Conservation (phyloP, 2,329 filamentous ascomycete genomes). For the Colletotrichum sp. region DNA sequence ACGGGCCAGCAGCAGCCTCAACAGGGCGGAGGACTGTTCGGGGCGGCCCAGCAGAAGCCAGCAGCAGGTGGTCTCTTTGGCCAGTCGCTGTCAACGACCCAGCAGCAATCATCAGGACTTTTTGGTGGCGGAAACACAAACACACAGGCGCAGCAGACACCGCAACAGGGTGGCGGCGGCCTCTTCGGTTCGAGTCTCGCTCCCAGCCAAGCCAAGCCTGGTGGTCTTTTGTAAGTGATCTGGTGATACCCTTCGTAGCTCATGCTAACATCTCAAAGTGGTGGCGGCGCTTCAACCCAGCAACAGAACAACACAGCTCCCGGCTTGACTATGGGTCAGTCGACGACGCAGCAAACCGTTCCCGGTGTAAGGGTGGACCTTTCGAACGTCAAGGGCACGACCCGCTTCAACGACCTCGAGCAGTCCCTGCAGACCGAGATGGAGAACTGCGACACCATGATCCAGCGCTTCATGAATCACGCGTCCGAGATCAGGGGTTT, state of each 20-base stretch:
- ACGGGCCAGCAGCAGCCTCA: constrained; percentile 26
- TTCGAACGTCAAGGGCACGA: constrained; percentile 81
- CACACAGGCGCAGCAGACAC: constrained; percentile 22
- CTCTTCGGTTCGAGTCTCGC: constrained; percentile 40
- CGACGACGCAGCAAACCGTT: constrained; percentile 59
- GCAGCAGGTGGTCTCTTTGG: constrained; percentile 29
- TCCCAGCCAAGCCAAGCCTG: constrained; percentile 16
- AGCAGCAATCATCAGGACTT: constrained; percentile 27
- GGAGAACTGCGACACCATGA: constrained; percentile 77
- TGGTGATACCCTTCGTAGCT: background rate
- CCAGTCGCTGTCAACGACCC: background rate
- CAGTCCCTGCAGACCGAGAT: constrained; percentile 83
- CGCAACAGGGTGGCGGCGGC: constrained; percentile 23
- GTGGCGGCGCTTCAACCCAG: constrained; percentile 14
- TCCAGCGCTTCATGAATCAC: constrained; percentile 79
- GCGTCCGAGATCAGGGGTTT: constrained; percentile 78
- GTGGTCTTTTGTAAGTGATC: constrained; percentile 34
- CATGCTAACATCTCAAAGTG: background rate
- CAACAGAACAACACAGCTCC: constrained; percentile 26
- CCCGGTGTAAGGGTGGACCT: constrained; percentile 81
- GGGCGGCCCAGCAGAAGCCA: constrained; percentile 25
- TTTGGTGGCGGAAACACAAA: constrained; percentile 31
- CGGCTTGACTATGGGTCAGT: constrained; percentile 54
- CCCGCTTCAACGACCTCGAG: constrained; percentile 88
- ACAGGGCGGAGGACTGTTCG: constrained; percentile 40